A percentile compares a stretch with the other conserved stretches of the same genome.
Evolutionary conservation across 257 asterid species (phyloP).

Genomic region (Catharanthus roseus): DNA sequence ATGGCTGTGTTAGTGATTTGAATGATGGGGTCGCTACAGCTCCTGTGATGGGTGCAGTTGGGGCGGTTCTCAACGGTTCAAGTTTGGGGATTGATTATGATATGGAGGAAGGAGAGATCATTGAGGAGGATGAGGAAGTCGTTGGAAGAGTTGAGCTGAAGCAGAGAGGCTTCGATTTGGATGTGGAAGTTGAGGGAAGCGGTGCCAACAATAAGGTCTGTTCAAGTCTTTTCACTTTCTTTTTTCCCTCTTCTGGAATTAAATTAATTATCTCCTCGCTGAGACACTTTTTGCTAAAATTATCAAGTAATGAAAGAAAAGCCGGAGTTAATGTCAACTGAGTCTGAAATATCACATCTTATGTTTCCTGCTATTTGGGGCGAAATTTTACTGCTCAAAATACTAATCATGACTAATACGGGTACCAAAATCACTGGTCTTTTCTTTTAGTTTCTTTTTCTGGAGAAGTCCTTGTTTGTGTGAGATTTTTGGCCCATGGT

Average conservation of each 20-base stretch:
- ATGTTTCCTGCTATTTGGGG: background rate
- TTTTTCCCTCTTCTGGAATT: background rate
- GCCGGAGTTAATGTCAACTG: background rate
- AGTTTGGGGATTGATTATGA: constrained; percentile 64
- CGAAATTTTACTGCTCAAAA: background rate
- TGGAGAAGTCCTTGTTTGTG: background rate
- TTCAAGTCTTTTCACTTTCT: constrained; percentile 35
- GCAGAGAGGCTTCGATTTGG: constrained; percentile 29
- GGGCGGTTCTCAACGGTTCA: constrained; percentile 27
- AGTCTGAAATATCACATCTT: background rate
- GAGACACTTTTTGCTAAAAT: no score
- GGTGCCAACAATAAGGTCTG: constrained; percentile 51
- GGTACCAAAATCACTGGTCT: background rate
- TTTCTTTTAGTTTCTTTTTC: no score
- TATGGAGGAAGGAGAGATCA: constrained; percentile 97
- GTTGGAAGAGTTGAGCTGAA: constrained; percentile 17
- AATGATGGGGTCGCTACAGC: constrained; percentile 19
- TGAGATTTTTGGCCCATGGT: no score
- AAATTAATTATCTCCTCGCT: constrained; percentile 1
- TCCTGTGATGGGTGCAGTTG: constrained; percentile 19
- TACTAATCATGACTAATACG: background rate
- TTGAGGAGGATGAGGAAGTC: constrained; percentile 52
- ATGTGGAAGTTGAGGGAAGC: constrained; percentile 31
- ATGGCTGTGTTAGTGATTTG: constrained; percentile 9
- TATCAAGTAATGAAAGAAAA: no score